Evolutionary conservation across 495 filamentous ascomycete genomes (phyloP).

Genomic region (Lophiostoma macrostomum): DNA sequence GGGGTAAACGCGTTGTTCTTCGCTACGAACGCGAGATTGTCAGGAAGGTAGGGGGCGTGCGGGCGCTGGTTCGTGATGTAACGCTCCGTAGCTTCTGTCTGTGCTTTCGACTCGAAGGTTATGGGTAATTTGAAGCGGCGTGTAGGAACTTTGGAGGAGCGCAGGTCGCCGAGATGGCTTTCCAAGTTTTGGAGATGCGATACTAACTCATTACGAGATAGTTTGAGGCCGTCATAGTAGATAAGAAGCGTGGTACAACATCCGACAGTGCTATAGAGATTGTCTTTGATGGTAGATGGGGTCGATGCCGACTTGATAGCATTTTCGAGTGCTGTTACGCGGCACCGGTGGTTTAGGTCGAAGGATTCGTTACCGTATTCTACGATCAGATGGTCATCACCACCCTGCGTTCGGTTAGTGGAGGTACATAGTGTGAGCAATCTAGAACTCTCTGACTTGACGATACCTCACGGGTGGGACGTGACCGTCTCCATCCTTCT

Average conservation of each 20-base stretch:
- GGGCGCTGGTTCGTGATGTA: constrained; percentile 59
- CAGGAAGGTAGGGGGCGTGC: constrained; percentile 56
- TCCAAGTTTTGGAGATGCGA: constrained; percentile 37
- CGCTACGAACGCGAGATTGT: constrained; percentile 56
- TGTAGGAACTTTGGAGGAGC: constrained; percentile 47
- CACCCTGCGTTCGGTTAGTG: constrained; percentile 38
- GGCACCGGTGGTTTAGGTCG: constrained; percentile 51
- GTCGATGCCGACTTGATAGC: constrained; percentile 38
- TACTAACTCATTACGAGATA: constrained; percentile 40
- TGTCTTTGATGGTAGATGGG: constrained; percentile 40
- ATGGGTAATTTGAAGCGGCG: constrained; percentile 55
- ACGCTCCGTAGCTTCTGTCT: constrained; percentile 49
- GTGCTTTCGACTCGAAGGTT: constrained; percentile 50
- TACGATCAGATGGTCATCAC: constrained; percentile 53
- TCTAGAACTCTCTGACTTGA: constrained; percentile 39
- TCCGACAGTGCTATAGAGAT: constrained; percentile 49
- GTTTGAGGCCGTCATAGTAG: constrained; percentile 48
- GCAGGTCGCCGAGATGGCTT: constrained; percentile 38
- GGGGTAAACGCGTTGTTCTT: constrained; percentile 55
- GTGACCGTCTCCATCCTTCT: constrained; percentile 41
- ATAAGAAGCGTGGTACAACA: constrained; percentile 49
- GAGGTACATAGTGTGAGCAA: constrained; percentile 24
- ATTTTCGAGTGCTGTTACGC: constrained; percentile 49
- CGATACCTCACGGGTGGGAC: constrained; percentile 49
- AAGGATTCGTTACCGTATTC: constrained; percentile 53